A percentile compares a stretch with the other conserved stretches of the same genome.
phyloP scores from a whole-genome alignment of 768 basidiomycete species.

The Podaxis sp. region DNA sequence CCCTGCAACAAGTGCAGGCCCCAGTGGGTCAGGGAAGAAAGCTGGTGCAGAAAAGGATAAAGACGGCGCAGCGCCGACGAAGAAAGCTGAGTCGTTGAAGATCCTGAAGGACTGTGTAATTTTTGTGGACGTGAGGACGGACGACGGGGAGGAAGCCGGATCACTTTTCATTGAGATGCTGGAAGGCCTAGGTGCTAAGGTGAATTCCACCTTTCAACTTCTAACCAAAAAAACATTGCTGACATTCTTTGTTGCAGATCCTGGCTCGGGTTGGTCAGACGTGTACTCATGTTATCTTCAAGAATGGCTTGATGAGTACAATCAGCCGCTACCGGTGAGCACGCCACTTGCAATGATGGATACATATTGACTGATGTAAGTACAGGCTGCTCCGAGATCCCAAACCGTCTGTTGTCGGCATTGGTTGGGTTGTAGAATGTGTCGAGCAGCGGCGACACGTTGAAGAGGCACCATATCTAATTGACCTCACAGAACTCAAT shows the following conservation, averaged over 20 bases:
- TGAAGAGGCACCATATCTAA: constrained; percentile 63
- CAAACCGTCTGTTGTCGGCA: constrained; percentile 74
- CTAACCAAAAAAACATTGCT: neutral
- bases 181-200: constrained; percentile 76
- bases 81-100: constrained; percentile 37
- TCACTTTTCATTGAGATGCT: constrained; percentile 84
- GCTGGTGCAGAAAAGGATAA: constrained; percentile 17
- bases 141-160: constrained; percentile 80
- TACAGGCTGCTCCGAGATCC: constrained; percentile 62
- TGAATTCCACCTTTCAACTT: constrained; percentile 31
- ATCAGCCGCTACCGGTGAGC: constrained; percentile 67
- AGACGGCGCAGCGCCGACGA: constrained; percentile 23
- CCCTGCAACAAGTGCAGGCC: constrained; percentile 10
- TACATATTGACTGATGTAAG: neutral
- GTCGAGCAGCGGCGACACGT: constrained; percentile 64
- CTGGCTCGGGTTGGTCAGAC: constrained; percentile 65
- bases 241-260: constrained; percentile 38
- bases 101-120: constrained; percentile 73
- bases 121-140: constrained; percentile 87
- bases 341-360: neutral
- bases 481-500: constrained; percentile 62
- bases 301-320: constrained; percentile 78
- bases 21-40: constrained; percentile 20
- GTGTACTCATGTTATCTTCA: constrained; percentile 85
- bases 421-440: constrained; percentile 89